Evolutionary conservation across 331 rosid genomes (phyloP), one percentile per base, ranked within the genome.

Genomic region (Acacia pycnantha): DNA sequence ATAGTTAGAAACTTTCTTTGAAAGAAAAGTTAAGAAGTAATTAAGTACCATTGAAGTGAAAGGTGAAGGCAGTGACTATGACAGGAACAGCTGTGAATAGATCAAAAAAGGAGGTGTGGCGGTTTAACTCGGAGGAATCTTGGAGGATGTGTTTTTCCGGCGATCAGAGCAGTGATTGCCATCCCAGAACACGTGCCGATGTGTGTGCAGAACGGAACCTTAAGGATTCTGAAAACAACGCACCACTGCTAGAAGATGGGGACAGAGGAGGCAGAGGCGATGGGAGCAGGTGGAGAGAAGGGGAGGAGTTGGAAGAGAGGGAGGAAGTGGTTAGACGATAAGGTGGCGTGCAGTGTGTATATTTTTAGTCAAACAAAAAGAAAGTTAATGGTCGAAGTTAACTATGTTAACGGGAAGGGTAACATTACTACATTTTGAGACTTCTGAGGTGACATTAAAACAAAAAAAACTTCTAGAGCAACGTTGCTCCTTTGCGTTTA

Each of bases 31-130:
- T 12, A 16, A 29, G 2, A 15, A 13, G 7, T 43, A 84, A 8
- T 3, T 8, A 27, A 26, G 51, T 40, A 88, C 99, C 97, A 40
- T 93, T 95, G 85, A 89, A 93, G 81, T 93, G 99, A 79, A 93
- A 95, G 26, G 97, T 88, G 91, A 95, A 95, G 70, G 97, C 97
- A 0, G 97, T 91, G 82, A 95, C 98, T 11, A 95, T 90, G 86
- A 95, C 98, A 0, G 99, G 99, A 22, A 95, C 94, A 6, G 97
- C 93, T 41, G 99, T 95, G 88, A 95, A 95, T 11, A 95, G 93
- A 74, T 95, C 97, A 86, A 93, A 91, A 91, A 95, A 86, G 65
- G 98, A 84, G 50, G 93, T 87, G 53, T 87, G 92, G 66, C 84
- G 24, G 77, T 90, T 90, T 56, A 95, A 73, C 14, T 79, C 69